phyloP scores from a whole-genome alignment of 179 eudicot genomes.

The Patellifolia procumbens region DNA sequence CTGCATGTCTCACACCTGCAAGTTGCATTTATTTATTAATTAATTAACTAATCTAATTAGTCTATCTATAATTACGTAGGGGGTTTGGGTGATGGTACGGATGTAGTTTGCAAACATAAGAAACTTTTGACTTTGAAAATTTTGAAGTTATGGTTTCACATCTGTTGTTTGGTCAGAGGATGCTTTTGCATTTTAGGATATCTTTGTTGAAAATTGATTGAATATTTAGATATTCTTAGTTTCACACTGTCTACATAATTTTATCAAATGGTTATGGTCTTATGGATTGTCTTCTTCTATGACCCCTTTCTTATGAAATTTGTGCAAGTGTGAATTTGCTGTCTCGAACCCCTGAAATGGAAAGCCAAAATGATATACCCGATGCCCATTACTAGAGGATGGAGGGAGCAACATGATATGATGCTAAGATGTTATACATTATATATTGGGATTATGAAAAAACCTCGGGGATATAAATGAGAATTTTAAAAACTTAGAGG shows the following conservation, averaged over 20 bases:
- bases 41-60: not conserved
- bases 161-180: constrained; percentile 15
- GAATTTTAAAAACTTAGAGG: too few species aligned
- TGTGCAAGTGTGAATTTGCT: not conserved
- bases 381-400: not conserved
- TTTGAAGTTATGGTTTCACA: constrained; percentile 9
- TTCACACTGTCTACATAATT: not conserved
- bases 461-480: too few species aligned
- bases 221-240: not conserved
- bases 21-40: not conserved
- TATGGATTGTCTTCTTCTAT: not conserved
- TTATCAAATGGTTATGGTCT: not conserved
- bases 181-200: not conserved
- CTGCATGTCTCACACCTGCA: too few species aligned
- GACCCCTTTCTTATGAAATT: not conserved
- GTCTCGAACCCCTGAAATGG: not conserved
- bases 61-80: constrained; percentile 13
- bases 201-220: constrained; percentile 6
- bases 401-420: not conserved
- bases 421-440: not conserved
- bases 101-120: not conserved
- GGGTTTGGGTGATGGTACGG: not conserved
- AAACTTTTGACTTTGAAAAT: constrained; percentile 4
- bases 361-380: not conserved
- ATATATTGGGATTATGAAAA: too few species aligned